These are phyloP conservation scores for Durusdinium trenchii DNA, from an alignment of 73 alveolate genomes.

Conservation along the genomic window DNA sequence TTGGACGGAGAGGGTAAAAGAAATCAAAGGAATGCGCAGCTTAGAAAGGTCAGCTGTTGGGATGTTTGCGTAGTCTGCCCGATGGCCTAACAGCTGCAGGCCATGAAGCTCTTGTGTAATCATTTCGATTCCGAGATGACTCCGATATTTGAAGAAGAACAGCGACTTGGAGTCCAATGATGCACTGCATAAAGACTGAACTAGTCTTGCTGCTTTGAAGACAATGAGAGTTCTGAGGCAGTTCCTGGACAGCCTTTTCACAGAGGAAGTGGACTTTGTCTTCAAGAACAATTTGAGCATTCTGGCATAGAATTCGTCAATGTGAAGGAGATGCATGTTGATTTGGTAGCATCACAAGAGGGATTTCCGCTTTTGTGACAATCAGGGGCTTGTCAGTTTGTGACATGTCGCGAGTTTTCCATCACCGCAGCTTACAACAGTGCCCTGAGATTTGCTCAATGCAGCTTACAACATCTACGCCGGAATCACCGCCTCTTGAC, in stretches of 20 bases:
- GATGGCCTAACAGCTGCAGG: background rate
- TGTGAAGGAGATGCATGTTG: background rate
- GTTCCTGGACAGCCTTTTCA: background rate
- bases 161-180: background rate
- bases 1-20: background rate
- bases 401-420: background rate
- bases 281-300: constrained; percentile 43
- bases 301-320: background rate
- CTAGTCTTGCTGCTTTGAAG: background rate
- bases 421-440: background rate
- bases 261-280: constrained; percentile 44
- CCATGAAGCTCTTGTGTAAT: background rate
- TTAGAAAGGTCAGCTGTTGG: background rate
- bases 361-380: background rate
- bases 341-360: background rate
- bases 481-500: constrained; percentile 34
- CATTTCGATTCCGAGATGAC: constrained; percentile 23
- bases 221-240: background rate
- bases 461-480: constrained; percentile 82
- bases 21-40: background rate
- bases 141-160: constrained; percentile 47
- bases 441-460: constrained; percentile 22
- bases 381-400: background rate
- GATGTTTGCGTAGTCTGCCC: background rate
- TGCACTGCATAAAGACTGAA: background rate